Base-by-base conservation (phyloP, 2,329 filamentous ascomycete species). In the Penicillium fuscoglaucum region DNA sequence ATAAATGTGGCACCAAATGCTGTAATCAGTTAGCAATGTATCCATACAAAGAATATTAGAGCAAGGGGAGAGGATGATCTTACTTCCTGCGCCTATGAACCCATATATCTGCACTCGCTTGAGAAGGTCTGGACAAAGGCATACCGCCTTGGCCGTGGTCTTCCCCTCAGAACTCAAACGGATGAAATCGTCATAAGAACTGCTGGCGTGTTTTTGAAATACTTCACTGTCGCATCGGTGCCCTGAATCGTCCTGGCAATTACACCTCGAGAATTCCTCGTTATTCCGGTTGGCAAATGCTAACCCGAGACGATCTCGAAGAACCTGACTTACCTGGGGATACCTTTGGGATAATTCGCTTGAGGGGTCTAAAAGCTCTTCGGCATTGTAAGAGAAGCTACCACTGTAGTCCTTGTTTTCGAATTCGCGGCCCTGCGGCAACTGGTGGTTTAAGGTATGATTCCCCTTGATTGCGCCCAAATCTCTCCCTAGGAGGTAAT, bases 1-100 rank as follows among this genome's bases (percentile, higher is more conserved):
- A 67, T 45, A 24, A 63, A 67, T 1, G 67, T 61, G 1, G 55
- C 57, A 6, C 60, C 67, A 48, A 62, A 69, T 29, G 60, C 68
- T 70, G 53, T 33, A 37, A 40, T 21, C n/a, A 43, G 48, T 63
- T 52, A 58, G 61, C 41, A 48, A 35, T 35, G 26, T 12, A 26
- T 31, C 6, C 4, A 26, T 35, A 26, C 21, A 26, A 5, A 52
- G 35, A 6, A 28, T n/a, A 6, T 31, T 15, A 19, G 28, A 15
- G 33, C 3, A 35, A 46, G 9, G 26, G 26, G 21, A 46, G 3
- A 58, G n/a, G 21, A 21, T n/a, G 31, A 13, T 12, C 64, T 58
- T 62, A 66, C 66, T 62, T 57, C 65, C 66, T 46, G 41, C n/a
- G 2, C 66, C 65, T 17, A 66, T 45, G 4, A 55, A 24, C 29